Base-by-base conservation (phyloP, 169 alveolate species). In the Plasmodium berghei region DNA sequence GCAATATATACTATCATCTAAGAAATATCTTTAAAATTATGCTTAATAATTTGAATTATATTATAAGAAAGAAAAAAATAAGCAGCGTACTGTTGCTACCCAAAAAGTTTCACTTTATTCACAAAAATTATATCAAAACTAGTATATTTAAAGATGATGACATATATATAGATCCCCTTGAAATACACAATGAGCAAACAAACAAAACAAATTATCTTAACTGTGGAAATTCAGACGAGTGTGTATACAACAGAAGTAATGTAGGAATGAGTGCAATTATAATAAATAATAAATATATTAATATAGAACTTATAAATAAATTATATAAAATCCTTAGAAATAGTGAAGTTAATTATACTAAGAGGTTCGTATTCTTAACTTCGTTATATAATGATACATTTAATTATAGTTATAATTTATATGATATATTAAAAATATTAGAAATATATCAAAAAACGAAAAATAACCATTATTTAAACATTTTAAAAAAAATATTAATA, bases 291-390 rank as follows among this genome's bases (percentile, higher is more conserved):
- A 83, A 83, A 22, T 83, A 83, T 55, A 69, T 83, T 83, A 46
- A 56, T 54, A 90, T 90, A 67, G 70, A 87, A 59, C 88, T 77
- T 24, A 54, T 92, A 18, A 87, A 90, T 26, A 45, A 77, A 18
- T 73, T 94, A 16, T 92, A 89, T 63, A 91, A 92, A 55, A 73
- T 85, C 42, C 71, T 94, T 61, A 67, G 80, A 26, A 92, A 94
- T 59, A 85, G 93, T 49, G 96, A 94, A 67, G 83, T 85, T 10
- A 94, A 94, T 72, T 83, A 87, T 54, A 92, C 93, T 64, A 92
- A 94, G 72, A 90, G 96, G 14, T 92, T 92, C 10, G 87, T 70
- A 46, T 91, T 90, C 22, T 62, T 94, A 52, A 92, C 96, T 9
- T 89, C 95, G 55, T 54, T 94, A 92, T 62, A 58, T 49, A 73